Evolutionary conservation across 176 grass and related monocot species (phyloP).

Genomic region (Oryza meyeriana): DNA sequence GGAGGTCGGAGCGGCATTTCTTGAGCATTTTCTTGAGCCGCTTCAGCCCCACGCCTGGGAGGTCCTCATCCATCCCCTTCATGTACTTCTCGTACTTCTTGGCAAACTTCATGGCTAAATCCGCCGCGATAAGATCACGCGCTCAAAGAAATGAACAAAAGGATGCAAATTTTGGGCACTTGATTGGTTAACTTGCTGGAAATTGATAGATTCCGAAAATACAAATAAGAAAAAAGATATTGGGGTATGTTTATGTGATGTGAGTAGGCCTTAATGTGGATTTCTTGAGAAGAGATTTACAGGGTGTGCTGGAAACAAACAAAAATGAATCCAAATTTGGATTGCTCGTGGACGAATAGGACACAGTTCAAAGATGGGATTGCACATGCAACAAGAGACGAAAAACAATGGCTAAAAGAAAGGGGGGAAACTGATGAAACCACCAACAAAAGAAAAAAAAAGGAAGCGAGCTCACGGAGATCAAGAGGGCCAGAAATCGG

Average conservation of each 20-base stretch:
- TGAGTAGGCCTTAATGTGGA: too few relatives aligned
- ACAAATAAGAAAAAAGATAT: background rate
- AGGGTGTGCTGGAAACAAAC: background rate
- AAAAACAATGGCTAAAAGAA: background rate
- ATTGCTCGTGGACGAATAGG: background rate
- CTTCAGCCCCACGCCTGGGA: slow-evolving; percentile 77
- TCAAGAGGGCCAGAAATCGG: background rate
- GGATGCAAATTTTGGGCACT: background rate
- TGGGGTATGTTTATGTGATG: background rate
- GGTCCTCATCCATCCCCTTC: slow-evolving; percentile 54
- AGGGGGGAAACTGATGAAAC: background rate
- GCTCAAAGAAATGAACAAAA: background rate
- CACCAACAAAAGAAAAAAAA: too few relatives aligned
- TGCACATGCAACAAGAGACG: background rate
- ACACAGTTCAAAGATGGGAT: background rate
- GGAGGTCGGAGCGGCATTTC: slow-evolving; percentile 47
- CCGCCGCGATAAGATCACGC: background rate
- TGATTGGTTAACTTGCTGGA: background rate
- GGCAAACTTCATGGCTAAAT: slow-evolving; percentile 70
- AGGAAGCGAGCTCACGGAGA: background rate
- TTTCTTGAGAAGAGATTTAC: background rate
- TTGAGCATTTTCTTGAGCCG: slow-evolving; percentile 87
- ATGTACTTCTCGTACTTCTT: slow-evolving; percentile 92
- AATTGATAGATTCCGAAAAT: background rate
- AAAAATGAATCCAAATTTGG: background rate